These are phyloP conservation scores for Tetracladium marchalianum DNA, from an alignment of 495 filamentous ascomycete genomes.

Conservation along the genomic window DNA sequence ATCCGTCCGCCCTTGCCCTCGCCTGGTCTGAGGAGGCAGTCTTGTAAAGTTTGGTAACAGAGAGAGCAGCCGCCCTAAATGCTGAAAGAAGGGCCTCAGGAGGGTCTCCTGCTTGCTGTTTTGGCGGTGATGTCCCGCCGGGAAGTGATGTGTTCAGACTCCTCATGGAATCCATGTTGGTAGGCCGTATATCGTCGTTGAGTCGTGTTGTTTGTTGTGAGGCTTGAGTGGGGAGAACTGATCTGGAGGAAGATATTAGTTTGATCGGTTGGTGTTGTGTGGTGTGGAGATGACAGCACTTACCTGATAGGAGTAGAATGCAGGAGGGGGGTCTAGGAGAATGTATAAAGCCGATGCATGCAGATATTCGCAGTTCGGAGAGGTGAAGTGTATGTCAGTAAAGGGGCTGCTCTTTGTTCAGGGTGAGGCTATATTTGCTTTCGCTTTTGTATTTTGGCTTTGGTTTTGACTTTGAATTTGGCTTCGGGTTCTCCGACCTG, in stretches of 20 bases:
- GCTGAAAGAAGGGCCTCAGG: conserved; percentile 75
- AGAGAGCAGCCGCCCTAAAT: conserved; percentile 86
- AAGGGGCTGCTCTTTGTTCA: too few species aligned
- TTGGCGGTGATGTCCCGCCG: conserved; percentile 25
- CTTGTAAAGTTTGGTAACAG: conserved; percentile 94
- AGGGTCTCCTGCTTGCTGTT: conserved; percentile 44
- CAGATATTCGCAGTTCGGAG: background rate
- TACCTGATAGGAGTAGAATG: background rate
- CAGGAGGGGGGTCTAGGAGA: background rate
- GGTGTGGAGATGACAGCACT: background rate
- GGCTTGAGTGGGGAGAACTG: background rate
- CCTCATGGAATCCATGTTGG: conserved; percentile 64
- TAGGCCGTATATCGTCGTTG: background rate
- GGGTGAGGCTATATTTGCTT: too few species aligned
- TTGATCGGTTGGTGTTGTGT: background rate
- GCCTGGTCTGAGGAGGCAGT: conserved; percentile 66
- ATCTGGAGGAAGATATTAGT: too few species aligned
- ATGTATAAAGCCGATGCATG: background rate
- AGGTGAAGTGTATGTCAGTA: background rate
- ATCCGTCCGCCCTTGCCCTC: conserved; percentile 68
- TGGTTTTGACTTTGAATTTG: too few species aligned
- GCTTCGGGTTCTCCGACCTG: too few species aligned
- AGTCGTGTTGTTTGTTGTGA: background rate
- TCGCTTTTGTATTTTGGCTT: too few species aligned
- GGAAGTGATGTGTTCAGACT: conserved; percentile 62